Evolutionary conservation across 2,329 filamentous ascomycete genomes (phyloP).

Genomic region (Colletotrichum euphorbiae): DNA sequence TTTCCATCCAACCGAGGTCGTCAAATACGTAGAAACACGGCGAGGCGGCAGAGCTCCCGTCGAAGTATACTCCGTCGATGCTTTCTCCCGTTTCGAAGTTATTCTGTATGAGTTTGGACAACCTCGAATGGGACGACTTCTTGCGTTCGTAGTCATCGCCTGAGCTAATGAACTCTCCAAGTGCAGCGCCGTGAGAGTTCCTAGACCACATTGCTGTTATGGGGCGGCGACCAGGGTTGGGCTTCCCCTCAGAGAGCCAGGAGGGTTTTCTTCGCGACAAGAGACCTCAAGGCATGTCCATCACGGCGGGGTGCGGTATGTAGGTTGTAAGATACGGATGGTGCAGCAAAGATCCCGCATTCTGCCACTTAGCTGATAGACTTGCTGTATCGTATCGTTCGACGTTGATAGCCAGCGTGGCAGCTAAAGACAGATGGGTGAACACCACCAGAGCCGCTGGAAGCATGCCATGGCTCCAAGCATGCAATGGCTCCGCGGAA

Average conservation of each 20-base stretch:
- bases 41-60: background rate
- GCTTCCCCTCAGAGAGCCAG: conserved; percentile 10
- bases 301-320: conserved; percentile 11
- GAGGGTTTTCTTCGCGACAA: conserved; percentile 3
- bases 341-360: conserved; percentile 22
- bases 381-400: conserved; percentile 20
- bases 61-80: background rate
- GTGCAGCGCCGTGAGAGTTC: background rate
- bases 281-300: background rate
- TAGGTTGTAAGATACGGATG: background rate
- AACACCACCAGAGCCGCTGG: conserved; percentile 4
- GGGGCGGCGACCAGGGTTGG: background rate
- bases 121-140: no score
- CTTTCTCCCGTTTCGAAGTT: background rate
- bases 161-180: background rate
- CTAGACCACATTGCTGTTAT: background rate
- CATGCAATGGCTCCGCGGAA: conserved; percentile 25
- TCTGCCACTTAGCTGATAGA: conserved; percentile 20
- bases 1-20: background rate
- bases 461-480: conserved; percentile 19
- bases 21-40: background rate
- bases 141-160: background rate
- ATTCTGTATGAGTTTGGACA: no score
- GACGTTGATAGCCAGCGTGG: conserved; percentile 16
- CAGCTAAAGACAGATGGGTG: background rate